Percentiles rank a stretch among this genome's conserved stretches.
These are phyloP conservation scores for Scleroderma bovista DNA, from an alignment of 768 basidiomycete species.

Conservation along the genomic window DNA sequence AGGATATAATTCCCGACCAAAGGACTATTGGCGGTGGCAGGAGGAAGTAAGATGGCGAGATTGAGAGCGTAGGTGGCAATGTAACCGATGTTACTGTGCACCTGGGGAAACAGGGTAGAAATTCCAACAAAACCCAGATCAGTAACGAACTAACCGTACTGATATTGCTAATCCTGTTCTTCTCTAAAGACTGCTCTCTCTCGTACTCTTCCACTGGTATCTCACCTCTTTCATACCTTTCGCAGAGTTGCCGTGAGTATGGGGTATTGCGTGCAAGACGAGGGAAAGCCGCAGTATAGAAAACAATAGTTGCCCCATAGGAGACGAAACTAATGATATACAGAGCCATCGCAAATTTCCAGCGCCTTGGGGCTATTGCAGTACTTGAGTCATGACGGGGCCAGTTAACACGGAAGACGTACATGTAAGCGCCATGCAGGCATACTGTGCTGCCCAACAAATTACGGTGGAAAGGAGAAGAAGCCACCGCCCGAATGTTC, in stretches of 20 bases:
- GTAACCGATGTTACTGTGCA: constrained; percentile 74
- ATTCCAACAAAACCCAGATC: background rate
- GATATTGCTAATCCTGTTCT: constrained; percentile 82
- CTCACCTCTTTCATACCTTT: constrained; percentile 54
- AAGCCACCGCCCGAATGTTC: constrained; percentile 68
- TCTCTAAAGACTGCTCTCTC: constrained; percentile 70
- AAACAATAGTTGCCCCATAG: constrained; percentile 77
- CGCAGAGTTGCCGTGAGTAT: constrained; percentile 49
- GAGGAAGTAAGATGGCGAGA: constrained; percentile 62
- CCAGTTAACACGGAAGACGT: constrained; percentile 24
- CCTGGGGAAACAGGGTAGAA: constrained; percentile 39
- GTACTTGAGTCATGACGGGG: too few species aligned
- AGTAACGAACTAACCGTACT: constrained; percentile 51
- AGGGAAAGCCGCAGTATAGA: constrained; percentile 75
- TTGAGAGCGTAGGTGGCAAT: constrained; percentile 60
- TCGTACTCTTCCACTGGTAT: constrained; percentile 62
- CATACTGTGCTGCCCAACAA: constrained; percentile 79
- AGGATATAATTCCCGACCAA: constrained; percentile 72
- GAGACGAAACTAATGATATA: constrained; percentile 77
- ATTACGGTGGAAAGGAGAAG: constrained; percentile 64
- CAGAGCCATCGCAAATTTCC: constrained; percentile 72
- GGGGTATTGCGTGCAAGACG: constrained; percentile 75
- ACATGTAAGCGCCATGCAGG: constrained; percentile 71
- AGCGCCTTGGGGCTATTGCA: constrained; percentile 53
- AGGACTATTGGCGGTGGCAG: constrained; percentile 37